Conservation (phyloP, 768 basidiomycete genomes). For the Goffeauzyma gilvescens region DNA sequence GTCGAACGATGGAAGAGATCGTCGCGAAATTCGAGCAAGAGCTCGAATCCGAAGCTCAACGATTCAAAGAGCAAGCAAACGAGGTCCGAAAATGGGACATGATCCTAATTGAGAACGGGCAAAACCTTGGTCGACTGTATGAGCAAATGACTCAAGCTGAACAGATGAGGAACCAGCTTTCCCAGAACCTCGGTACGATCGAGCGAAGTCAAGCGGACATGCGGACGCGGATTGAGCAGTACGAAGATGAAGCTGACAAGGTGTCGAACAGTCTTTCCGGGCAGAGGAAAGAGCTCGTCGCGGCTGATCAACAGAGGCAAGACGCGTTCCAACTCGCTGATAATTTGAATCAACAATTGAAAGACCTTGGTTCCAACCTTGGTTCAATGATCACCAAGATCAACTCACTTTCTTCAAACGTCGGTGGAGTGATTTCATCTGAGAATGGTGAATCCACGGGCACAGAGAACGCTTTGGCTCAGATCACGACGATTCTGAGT, state of each 20-base stretch:
- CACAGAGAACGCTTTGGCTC: constrained; percentile 3
- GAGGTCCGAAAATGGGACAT: constrained; percentile 12
- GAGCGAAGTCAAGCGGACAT: constrained; percentile 7
- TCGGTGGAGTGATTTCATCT: too few species aligned
- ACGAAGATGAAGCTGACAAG: constrained; percentile 8
- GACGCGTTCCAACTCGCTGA: constrained; percentile 8
- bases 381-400: constrained; percentile 10
- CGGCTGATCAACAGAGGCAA: constrained; percentile 9
- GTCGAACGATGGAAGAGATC: constrained; percentile 9
- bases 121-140: constrained; percentile 7
- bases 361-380: constrained; percentile 5
- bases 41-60: constrained; percentile 4
- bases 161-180: constrained; percentile 3
- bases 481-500: constrained; percentile 10
- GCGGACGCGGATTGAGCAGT: constrained; percentile 4
- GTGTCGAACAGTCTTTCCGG: too few species aligned
- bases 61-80: constrained; percentile 8
- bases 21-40: constrained; percentile 8
- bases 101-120: constrained; percentile 10
- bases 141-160: constrained; percentile 6
- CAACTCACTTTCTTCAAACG: constrained; percentile 5
- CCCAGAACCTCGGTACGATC: constrained; percentile 4
- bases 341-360: constrained; percentile 5
- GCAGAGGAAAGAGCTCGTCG: not conserved
- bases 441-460: not conserved